phyloP scores from a whole-genome alignment of 371 early-diverging fungal genomes.

The Aphelidium insulamus region DNA sequence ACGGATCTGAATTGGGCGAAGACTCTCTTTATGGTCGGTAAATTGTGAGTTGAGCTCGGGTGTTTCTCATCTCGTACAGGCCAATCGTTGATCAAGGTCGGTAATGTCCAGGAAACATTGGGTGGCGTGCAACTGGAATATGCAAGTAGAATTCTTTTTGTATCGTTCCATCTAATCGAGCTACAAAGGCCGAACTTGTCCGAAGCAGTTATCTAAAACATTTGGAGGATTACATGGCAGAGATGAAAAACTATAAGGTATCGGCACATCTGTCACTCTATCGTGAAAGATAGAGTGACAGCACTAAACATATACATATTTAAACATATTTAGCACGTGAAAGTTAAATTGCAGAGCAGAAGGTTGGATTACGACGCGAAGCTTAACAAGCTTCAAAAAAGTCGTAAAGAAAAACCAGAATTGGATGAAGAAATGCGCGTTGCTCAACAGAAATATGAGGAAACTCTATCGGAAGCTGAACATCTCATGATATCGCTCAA shows the following conservation, averaged over 20 bases:
- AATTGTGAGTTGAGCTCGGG: background rate
- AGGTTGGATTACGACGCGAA: slow-evolving; percentile 83
- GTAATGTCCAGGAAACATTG: slow-evolving; percentile 35
- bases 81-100: slow-evolving; percentile 22
- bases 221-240: slow-evolving; percentile 17
- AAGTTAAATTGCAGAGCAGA: slow-evolving; percentile 65
- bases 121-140: slow-evolving; percentile 30
- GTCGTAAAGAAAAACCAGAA: slow-evolving; percentile 70
- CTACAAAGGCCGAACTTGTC: slow-evolving; percentile 9
- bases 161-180: slow-evolving; percentile 3
- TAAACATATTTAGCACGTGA: slow-evolving; percentile 8
- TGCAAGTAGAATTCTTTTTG: slow-evolving; percentile 6
- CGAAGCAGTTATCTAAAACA: slow-evolving; percentile 18
- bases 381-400: slow-evolving; percentile 52
- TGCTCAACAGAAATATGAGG: slow-evolving; percentile 76
- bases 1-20: slow-evolving; percentile 25
- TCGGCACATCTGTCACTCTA: no score
- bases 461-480: slow-evolving; percentile 22
- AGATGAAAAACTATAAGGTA: slow-evolving; percentile 35
- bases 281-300: no score
- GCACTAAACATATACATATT: background rate
- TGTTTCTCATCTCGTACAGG: slow-evolving; percentile 10
- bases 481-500: slow-evolving; percentile 17
- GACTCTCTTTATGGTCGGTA: slow-evolving; percentile 31
- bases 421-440: slow-evolving; percentile 74